These are phyloP conservation scores for Dipsacomyces acuminosporus DNA, from an alignment of 371 early-diverging fungal species.

Conservation along the genomic window DNA sequence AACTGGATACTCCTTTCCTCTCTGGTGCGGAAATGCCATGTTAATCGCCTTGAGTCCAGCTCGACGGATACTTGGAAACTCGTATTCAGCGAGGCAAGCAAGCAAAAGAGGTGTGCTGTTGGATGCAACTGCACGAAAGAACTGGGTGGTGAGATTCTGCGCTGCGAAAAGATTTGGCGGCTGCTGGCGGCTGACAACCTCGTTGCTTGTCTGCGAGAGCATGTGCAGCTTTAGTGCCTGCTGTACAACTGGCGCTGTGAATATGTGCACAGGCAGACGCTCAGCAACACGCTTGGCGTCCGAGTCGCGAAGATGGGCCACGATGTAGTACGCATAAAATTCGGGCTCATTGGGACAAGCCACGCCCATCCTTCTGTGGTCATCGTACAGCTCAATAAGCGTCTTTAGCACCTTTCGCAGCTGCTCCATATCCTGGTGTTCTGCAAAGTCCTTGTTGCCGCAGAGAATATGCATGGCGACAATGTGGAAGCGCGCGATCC, in stretches of 20 bases:
- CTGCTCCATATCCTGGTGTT: constrained; percentile 85
- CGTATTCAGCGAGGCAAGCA: constrained; percentile 69
- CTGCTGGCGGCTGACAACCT: constrained; percentile 49
- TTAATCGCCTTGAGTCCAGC: constrained; percentile 74
- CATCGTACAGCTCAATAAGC: constrained; percentile 81
- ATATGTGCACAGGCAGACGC: constrained; percentile 53
- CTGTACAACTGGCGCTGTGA: constrained; percentile 57
- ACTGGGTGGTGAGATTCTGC: constrained; percentile 57
- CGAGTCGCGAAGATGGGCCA: constrained; percentile 65
- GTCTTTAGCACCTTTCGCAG: constrained; percentile 78
- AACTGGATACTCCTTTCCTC: constrained; percentile 50
- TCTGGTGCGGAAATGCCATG: constrained; percentile 50
- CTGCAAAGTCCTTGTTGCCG: constrained; percentile 61
- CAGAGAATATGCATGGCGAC: constrained; percentile 71
- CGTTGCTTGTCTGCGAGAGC: constrained; percentile 51
- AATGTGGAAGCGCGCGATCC: constrained; percentile 87
- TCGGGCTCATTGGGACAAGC: constrained; percentile 76
- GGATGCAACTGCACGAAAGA: constrained; percentile 63
- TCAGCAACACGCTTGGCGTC: constrained; percentile 63
- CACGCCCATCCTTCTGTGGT: constrained; percentile 55
- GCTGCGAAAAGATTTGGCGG: constrained; percentile 54
- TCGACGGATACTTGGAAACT: constrained; percentile 68
- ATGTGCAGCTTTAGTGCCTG: constrained; percentile 64
- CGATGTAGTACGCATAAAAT: constrained; percentile 79
- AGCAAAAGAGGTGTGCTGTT: constrained; percentile 60